These are phyloP conservation scores for Podosphaera aphanis DNA, from an alignment of 2,329 filamentous ascomycete genomes.

Conservation along the genomic window DNA sequence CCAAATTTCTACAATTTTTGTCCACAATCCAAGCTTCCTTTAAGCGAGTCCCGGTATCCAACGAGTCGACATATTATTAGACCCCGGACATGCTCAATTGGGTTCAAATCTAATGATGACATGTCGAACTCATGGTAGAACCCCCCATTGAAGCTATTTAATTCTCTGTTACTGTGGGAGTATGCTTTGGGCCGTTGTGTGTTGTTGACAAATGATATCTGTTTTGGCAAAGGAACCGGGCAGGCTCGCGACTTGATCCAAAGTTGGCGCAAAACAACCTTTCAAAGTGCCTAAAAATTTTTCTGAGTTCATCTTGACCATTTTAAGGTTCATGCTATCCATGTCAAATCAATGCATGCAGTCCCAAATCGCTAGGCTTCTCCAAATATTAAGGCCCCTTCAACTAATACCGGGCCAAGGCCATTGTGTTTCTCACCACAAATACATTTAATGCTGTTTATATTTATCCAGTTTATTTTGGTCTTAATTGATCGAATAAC, in stretches of 20 bases:
- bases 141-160: not conserved
- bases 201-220: not conserved
- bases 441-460: no score
- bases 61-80: no score
- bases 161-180: not conserved
- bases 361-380: no score
- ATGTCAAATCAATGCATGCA: not conserved
- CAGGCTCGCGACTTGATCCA: not conserved
- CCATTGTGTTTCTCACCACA: no score
- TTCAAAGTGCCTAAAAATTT: not conserved
- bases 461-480: no score
- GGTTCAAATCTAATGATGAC: not conserved
- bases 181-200: not conserved
- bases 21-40: not conserved
- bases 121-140: not conserved
- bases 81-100: no score
- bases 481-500: no score
- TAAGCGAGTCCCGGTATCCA: no score
- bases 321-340: not conserved
- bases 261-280: not conserved
- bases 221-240: not conserved
- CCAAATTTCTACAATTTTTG: not conserved
- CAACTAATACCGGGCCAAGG: no score
- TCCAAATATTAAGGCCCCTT: no score
- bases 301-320: not conserved